Conservation (phyloP, 2,329 filamentous ascomycete genomes). For the Penicillium sclerotigenum region DNA sequence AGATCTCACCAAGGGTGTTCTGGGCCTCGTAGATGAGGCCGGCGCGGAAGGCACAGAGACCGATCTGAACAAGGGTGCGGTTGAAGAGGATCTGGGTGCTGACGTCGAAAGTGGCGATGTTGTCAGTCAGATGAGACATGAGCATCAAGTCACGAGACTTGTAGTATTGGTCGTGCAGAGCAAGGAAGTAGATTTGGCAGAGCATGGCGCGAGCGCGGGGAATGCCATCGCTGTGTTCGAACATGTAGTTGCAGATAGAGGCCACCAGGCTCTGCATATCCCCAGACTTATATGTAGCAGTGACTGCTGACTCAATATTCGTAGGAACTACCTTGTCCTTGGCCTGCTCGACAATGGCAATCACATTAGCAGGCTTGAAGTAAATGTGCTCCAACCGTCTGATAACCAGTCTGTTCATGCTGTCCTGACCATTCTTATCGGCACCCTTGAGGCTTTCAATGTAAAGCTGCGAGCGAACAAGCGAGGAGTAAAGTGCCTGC, state of each 20-base stretch:
- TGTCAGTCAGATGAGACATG: conserved; percentile 98
- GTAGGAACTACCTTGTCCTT: conserved; percentile 78
- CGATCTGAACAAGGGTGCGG: conserved; percentile 93
- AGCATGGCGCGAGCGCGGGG: conserved; percentile 95
- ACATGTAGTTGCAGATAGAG: conserved; percentile 90
- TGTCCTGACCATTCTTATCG: conserved; percentile 72
- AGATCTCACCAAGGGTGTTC: conserved; percentile 96
- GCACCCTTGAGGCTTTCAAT: conserved; percentile 76
- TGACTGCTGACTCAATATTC: conserved; percentile 72
- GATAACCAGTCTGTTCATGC: conserved; percentile 88
- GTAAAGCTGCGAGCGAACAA: conserved; percentile 85
- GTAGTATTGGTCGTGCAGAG: conserved; percentile 97
- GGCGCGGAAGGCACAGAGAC: conserved; percentile 95
- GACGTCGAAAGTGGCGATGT: conserved; percentile 93
- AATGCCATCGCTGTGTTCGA: conserved; percentile 90
- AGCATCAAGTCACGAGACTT: conserved; percentile 98
- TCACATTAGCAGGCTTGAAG: conserved; percentile 95
- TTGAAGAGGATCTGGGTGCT: conserved; percentile 98
- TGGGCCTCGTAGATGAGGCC: conserved; percentile 97
- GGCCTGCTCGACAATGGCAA: conserved; percentile 90
- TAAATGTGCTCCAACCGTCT: conserved; percentile 94
- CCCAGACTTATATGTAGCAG: conserved; percentile 64
- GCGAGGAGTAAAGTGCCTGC: conserved; percentile 82
- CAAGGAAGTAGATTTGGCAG: conserved; percentile 97
- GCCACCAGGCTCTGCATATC: conserved; percentile 74